Base-by-base conservation (phyloP, 2,329 filamentous ascomycete species). In the Aspergillus neoniger region DNA sequence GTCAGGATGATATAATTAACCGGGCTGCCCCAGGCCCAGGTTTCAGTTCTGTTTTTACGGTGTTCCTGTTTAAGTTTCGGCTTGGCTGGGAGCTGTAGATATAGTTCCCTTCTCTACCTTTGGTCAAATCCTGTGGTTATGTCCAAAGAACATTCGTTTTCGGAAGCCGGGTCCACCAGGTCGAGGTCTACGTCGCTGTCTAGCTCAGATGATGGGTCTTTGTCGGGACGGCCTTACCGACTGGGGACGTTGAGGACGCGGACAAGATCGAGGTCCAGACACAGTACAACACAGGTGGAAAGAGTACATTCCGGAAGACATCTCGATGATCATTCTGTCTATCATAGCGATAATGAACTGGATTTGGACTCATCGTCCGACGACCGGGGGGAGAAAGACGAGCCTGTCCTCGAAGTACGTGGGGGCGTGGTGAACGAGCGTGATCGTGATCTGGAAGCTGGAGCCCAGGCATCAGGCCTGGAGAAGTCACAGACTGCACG, bases 301-400 rank as follows among this genome's bases (percentile, higher is more conserved):
- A 65, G 70, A 19, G 63, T 73, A 2, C 67, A 72, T 61, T 75
- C 74, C 1, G 72, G 65, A 3, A 67, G 66, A 21, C 70, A 76
- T 58, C 63, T 74, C 1, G 74, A 78, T 54, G 73, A 77, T 55
- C 65, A 73, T 6, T 70, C 69, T 7, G 59, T 71, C 6, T 77
- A 75, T 30, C 67, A 74, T 50, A 69, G 64, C 23, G 67, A 69
- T 17, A 55, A 67, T 30, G 63, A 66, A 36, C 51, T 58, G 28
- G 54, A 25, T n/a, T 12, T 30, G 23, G 41, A 50, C 25, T 21
- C 39, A 15, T 21, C 15, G 47, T 47, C n/a, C 3, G 52, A 65
- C 2, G 57, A 65, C 7, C n/a, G 52, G 39, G 57, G 61, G 41
- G 61, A 65, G 44, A 62, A 66, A 8, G 38, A 52, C 2, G 61